phyloP scores from a whole-genome alignment of 768 basidiomycete species.

The Lactarius pseudohatsudake region DNA sequence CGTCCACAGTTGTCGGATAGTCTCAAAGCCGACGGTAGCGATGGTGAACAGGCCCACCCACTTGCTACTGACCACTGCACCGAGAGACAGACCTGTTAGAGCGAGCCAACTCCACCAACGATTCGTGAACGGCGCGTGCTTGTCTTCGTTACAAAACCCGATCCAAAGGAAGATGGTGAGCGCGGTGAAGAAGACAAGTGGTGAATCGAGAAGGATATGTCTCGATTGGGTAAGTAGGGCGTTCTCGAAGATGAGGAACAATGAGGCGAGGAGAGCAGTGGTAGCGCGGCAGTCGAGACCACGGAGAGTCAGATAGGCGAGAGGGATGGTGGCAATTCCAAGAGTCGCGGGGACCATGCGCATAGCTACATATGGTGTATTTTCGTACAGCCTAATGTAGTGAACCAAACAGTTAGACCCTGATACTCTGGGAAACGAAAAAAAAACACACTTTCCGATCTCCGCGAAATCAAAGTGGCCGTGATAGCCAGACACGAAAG shows the following conservation, averaged over 20 bases:
- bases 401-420: conserved; percentile 6
- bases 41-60: conserved; percentile 99
- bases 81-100: conserved; percentile 84
- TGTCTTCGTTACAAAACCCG: conserved; percentile 90
- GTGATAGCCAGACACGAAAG: conserved; percentile 82
- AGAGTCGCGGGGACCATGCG: conserved; percentile 90
- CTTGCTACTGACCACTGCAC: conserved; percentile 92
- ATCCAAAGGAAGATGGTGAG: conserved; percentile 85
- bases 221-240: conserved; percentile 94
- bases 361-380: conserved; percentile 96
- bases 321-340: conserved; percentile 85
- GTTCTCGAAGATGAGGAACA: conserved; percentile 96
- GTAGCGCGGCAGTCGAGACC: conserved; percentile 89
- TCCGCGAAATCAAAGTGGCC: conserved; percentile 98
- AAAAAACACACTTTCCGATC: conserved; percentile 79
- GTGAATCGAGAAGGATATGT: conserved; percentile 95
- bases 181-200: conserved; percentile 97
- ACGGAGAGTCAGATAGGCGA: conserved; percentile 92
- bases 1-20: conserved; percentile 83
- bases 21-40: conserved; percentile 86
- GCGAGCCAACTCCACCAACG: conserved; percentile 93
- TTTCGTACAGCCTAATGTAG: conserved; percentile 64
- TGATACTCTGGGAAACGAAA: neutral
- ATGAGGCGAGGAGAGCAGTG: conserved; percentile 85
- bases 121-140: conserved; percentile 75